Conservation (phyloP, 805 yeast genomes). For the Kodamaea neixiangensis region DNA sequence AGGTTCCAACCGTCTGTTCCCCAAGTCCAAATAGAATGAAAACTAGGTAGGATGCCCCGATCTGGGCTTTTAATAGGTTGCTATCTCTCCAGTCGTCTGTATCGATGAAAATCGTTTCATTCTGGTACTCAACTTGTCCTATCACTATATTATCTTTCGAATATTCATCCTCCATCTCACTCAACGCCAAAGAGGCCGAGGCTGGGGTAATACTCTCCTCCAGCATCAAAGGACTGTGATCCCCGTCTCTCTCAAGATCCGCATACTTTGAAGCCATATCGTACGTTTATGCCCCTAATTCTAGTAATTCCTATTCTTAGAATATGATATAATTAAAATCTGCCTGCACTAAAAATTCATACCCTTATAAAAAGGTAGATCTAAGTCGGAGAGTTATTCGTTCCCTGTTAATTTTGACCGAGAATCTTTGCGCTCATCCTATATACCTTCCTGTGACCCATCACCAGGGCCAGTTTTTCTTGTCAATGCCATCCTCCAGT, state of each 20-base stretch:
- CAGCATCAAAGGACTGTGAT: background rate
- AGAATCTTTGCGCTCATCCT: background rate
- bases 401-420: background rate
- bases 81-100: conserved; percentile 43
- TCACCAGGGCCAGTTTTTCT: background rate
- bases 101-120: conserved; percentile 32
- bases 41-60: conserved; percentile 37
- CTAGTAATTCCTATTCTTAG: background rate
- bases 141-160: background rate
- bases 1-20: conserved; percentile 63
- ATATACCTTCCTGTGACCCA: no score
- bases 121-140: conserved; percentile 17
- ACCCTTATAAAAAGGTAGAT: background rate
- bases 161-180: background rate
- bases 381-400: background rate
- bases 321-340: background rate
- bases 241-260: background rate
- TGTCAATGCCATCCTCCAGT: no score
- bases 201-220: background rate
- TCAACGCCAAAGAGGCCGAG: background rate
- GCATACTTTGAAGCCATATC: background rate
- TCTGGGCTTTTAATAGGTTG: conserved; percentile 42
- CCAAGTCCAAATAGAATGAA: conserved; percentile 54
- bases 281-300: background rate
- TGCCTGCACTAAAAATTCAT: no score